phyloP scores from a whole-genome alignment of 192 early-diverging fungal genomes.

The Linnemannia elongata region DNA sequence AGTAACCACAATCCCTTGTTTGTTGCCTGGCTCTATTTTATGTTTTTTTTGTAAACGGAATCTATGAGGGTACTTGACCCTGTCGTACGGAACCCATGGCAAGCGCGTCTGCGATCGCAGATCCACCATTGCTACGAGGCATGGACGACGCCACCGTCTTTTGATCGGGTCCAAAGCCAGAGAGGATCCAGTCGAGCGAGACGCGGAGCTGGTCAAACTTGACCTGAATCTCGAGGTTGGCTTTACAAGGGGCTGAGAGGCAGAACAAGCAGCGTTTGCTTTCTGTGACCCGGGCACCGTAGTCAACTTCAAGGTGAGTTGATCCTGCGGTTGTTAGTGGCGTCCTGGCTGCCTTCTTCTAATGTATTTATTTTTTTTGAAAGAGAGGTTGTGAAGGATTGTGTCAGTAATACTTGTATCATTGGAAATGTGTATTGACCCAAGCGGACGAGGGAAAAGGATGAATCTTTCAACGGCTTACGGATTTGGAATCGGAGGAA shows the following conservation, averaged over 20 bases:
- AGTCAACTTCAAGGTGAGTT: conserved; percentile 26
- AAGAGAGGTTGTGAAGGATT: not conserved
- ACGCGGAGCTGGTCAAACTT: conserved; percentile 31
- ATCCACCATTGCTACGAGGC: not conserved
- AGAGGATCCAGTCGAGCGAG: conserved; percentile 54
- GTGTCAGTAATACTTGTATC: not conserved
- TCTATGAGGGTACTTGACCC: not conserved
- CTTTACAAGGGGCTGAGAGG: conserved; percentile 38
- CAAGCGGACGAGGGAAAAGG: not conserved
- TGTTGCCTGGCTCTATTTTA: not conserved
- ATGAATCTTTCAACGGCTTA: not conserved
- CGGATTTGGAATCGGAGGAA: not conserved
- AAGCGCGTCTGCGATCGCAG: not conserved
- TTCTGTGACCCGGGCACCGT: conserved; percentile 24
- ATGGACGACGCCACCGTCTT: not conserved
- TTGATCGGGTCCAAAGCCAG: conserved; percentile 21
- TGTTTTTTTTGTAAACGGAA: not conserved
- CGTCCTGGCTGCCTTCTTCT: not conserved
- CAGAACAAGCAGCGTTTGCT: conserved; percentile 48
- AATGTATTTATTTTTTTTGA: not conserved
- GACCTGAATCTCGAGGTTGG: conserved; percentile 45
- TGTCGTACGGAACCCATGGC: not conserved
- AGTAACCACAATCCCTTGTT: too few species aligned
- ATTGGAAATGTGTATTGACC: not conserved
- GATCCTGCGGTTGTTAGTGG: conserved; percentile 35